Percentiles rank a stretch among this genome's conserved stretches.
These are phyloP conservation scores for Tilletia indica DNA, from an alignment of 1,284 basidiomycete genomes.

Conservation along the genomic window DNA sequence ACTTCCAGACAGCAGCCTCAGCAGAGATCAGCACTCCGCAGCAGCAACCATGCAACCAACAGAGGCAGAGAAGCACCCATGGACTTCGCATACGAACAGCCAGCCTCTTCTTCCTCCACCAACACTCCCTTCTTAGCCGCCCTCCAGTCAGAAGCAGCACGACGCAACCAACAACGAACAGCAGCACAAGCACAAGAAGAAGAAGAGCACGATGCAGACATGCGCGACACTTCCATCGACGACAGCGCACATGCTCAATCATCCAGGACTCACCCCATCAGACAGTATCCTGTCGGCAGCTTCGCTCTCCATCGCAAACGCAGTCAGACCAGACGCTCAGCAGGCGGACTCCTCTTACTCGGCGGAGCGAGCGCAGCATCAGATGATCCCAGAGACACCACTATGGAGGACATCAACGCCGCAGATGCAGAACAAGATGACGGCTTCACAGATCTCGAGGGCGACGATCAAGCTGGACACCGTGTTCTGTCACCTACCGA, in stretches of 20 bases:
- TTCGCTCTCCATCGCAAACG: not conserved
- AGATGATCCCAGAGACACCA: not conserved
- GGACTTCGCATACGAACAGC: constrained; percentile 16
- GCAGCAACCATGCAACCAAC: not conserved
- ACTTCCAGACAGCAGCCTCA: not conserved
- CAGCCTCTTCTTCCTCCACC: not conserved
- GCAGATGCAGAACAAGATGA: not conserved
- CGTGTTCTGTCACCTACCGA: not conserved
- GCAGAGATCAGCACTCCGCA: not conserved
- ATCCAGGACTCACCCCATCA: not conserved
- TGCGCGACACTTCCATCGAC: not conserved
- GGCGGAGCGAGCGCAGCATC: not conserved
- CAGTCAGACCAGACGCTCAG: not conserved
- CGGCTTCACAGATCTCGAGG: not conserved
- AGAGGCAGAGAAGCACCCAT: constrained; percentile 13
- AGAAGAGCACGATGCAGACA: not conserved
- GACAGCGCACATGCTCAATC: not conserved
- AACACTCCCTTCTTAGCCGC: constrained; percentile 1
- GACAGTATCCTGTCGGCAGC: not conserved
- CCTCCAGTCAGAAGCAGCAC: constrained; percentile 11
- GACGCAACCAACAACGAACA: constrained; percentile 2
- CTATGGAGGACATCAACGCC: not conserved
- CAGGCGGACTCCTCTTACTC: not conserved
- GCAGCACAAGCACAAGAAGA: not conserved
- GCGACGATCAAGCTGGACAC: not conserved